phyloP scores from a whole-genome alignment of 164 flowering plant genomes.

The Litsea cubeba region DNA sequence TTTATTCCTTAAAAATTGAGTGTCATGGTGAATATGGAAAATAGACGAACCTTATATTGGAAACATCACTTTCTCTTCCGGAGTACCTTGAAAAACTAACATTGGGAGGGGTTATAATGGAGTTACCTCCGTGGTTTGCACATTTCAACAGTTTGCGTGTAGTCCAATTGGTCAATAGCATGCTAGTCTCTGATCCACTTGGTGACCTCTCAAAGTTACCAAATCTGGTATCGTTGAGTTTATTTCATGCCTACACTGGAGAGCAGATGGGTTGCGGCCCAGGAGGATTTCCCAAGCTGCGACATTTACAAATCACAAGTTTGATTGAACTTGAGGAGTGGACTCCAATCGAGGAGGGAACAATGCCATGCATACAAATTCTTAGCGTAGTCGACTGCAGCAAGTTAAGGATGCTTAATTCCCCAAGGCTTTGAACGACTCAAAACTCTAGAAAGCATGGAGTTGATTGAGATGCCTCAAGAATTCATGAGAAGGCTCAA shows the following conservation, averaged over 20 bases:
- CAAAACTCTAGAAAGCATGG: background rate
- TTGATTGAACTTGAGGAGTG: background rate
- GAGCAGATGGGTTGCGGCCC: background rate
- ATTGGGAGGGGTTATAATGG: background rate
- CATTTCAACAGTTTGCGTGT: background rate
- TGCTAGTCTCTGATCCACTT: background rate
- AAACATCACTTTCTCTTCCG: conserved; percentile 13
- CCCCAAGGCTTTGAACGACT: background rate
- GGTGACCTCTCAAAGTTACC: background rate
- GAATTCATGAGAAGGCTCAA: background rate
- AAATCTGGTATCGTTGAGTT: background rate
- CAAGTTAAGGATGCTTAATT: background rate
- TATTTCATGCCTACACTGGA: background rate
- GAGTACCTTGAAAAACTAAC: background rate
- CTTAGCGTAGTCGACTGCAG: background rate
- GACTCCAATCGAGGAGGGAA: background rate
- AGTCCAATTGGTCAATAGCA: background rate
- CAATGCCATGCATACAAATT: background rate
- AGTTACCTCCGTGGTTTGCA: conserved; percentile 1
- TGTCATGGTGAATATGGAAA: background rate
- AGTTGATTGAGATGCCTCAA: background rate
- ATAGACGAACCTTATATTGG: background rate
- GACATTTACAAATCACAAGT: background rate
- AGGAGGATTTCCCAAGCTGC: background rate
- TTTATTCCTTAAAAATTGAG: background rate